A percentile compares a stretch with the other conserved stretches of the same genome.
phyloP scores from a whole-genome alignment of 352 stramenopile species.

The Phytophthora megakarya region DNA sequence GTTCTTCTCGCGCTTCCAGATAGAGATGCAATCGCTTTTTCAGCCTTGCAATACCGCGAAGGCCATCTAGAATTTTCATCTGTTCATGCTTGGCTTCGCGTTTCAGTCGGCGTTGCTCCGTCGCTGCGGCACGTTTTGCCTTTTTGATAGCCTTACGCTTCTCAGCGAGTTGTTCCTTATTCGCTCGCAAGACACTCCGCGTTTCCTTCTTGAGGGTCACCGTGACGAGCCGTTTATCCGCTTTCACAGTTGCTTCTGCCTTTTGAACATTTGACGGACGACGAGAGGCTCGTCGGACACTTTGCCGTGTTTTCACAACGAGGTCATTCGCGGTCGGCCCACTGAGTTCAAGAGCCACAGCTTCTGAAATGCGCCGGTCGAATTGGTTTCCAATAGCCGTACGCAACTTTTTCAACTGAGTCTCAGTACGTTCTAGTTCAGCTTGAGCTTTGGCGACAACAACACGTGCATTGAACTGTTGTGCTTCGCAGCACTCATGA shows the following conservation, averaged over 20 bases:
- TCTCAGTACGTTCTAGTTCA: conserved; percentile 61
- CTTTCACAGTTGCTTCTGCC: conserved; percentile 5
- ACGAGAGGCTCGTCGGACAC: conserved; percentile 25
- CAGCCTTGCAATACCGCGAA: conserved; percentile 53
- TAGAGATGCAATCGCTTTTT: conserved; percentile 68
- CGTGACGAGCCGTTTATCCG: conserved; percentile 40
- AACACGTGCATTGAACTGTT: conserved; percentile 42
- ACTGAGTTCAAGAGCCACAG: conserved; percentile 37
- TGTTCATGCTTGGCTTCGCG: conserved; percentile 48
- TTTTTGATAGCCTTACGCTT: conserved; percentile 50
- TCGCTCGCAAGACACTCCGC: conserved; percentile 48
- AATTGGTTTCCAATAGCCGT: conserved; percentile 64
- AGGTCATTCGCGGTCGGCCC: conserved; percentile 27
- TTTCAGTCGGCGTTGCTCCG: conserved; percentile 43
- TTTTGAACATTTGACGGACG: conserved; percentile 13
- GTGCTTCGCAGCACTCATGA: conserved; percentile 50
- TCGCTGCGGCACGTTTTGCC: conserved; percentile 35
- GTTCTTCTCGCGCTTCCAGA: conserved; percentile 42
- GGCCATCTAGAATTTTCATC: conserved; percentile 45
- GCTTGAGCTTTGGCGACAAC: conserved; percentile 45
- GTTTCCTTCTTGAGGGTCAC: conserved; percentile 65
- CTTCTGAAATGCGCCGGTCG: conserved; percentile 55
- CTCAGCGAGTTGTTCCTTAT: conserved; percentile 46
- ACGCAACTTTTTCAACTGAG: conserved; percentile 62
- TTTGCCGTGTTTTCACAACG: conserved; percentile 26